Evolutionary conservation across 2,329 filamentous ascomycete species (phyloP).

Genomic region (Alternaria panax): DNA sequence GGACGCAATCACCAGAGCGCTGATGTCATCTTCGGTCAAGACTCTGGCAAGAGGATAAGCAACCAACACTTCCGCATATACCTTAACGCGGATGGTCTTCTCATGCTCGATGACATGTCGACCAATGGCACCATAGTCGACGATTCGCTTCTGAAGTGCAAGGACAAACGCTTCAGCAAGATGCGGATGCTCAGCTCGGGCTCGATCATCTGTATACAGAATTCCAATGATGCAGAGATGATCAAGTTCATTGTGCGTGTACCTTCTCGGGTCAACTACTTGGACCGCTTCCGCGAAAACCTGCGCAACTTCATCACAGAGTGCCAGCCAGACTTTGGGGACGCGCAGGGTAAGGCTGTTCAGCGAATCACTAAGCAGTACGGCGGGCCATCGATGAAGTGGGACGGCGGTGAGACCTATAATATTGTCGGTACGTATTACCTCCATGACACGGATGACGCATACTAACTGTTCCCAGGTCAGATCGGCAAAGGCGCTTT

Average conservation of each 20-base stretch:
- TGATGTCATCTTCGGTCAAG: slow-evolving; percentile 72
- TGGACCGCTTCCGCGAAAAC: slow-evolving; percentile 72
- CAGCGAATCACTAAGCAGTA: slow-evolving; percentile 39
- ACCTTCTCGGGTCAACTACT: slow-evolving; percentile 73
- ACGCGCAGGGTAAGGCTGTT: slow-evolving; percentile 31
- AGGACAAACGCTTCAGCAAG: slow-evolving; percentile 46
- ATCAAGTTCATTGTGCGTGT: slow-evolving; percentile 86
- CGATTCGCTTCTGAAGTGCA: slow-evolving; percentile 68
- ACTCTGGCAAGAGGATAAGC: slow-evolving; percentile 78
- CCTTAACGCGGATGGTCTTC: slow-evolving; percentile 80
- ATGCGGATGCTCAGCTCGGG: slow-evolving; percentile 74
- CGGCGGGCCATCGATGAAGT: slow-evolving; percentile 68
- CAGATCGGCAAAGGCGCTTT: slow-evolving; percentile 93
- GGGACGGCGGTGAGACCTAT: slow-evolving; percentile 83
- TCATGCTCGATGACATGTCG: slow-evolving; percentile 93
- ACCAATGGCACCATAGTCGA: slow-evolving; percentile 97
- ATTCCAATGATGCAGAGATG: slow-evolving; percentile 63
- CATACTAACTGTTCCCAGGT: slow-evolving; percentile 49
- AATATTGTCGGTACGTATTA: slow-evolving; percentile 67
- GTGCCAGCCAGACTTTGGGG: slow-evolving; percentile 34
- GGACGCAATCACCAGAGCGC: slow-evolving; percentile 76
- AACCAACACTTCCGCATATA: slow-evolving; percentile 97
- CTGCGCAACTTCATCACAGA: slow-evolving; percentile 69
- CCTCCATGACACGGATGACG: not conserved
- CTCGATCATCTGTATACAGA: slow-evolving; percentile 74